Evolutionary conservation across 192 early-diverging fungal genomes (phyloP).

Genomic region (Chytriomyces hyalinus): DNA sequence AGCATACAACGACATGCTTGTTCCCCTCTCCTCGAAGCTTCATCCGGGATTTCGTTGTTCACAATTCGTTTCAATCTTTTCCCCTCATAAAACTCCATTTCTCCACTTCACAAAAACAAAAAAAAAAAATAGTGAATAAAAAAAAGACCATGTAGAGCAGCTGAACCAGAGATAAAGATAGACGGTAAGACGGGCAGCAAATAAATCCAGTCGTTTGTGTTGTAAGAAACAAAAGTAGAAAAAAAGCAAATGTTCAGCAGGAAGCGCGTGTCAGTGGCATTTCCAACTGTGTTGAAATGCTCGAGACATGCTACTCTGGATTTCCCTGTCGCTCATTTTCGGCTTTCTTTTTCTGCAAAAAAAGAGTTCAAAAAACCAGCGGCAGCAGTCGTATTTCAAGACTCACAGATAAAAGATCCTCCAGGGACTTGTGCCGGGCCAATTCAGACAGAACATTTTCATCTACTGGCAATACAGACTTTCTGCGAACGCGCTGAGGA

Average conservation of each 20-base stretch:
- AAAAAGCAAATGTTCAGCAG: no score
- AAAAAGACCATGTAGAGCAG: not conserved
- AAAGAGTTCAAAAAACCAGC: not conserved
- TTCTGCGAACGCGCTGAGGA: constrained; percentile 63
- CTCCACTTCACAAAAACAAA: not conserved
- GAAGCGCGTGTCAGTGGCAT: no score
- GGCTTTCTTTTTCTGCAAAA: not conserved
- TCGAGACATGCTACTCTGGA: not conserved
- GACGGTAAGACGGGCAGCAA: no score
- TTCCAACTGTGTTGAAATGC: no score
- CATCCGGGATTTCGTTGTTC: not conserved
- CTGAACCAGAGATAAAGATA: not conserved
- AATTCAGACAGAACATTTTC: constrained; percentile 65
- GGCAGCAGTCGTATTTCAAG: not conserved
- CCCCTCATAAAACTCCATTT: not conserved
- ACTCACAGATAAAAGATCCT: constrained; percentile 50
- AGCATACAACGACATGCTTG: not conserved
- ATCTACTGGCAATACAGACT: constrained; percentile 72
- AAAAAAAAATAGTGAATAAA: not conserved
- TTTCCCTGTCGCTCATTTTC: not conserved
- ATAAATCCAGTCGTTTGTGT: no score
- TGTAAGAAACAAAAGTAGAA: no score
- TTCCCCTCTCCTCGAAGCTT: not conserved
- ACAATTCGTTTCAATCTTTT: not conserved
- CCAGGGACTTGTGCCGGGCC: constrained; percentile 62